Evolutionary conservation across 768 basidiomycete species (phyloP).

Genomic region (Amylocystis lapponica): DNA sequence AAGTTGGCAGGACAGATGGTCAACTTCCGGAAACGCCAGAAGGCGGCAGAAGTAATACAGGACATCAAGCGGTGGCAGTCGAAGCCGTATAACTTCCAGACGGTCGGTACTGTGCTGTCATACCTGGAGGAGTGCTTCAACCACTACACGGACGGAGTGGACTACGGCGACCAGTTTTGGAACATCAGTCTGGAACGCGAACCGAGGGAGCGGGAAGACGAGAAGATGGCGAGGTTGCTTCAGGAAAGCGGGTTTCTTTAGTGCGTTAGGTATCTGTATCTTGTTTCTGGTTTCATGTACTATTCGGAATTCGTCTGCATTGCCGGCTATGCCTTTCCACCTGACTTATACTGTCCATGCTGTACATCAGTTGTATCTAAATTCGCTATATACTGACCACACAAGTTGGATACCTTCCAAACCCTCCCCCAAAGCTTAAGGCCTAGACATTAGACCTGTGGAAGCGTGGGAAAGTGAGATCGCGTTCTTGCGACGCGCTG

Average conservation of each 20-base stretch:
- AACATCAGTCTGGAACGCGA: conserved; percentile 81
- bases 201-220: conserved; percentile 92
- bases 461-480: background rate
- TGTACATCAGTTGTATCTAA: conserved; percentile 6
- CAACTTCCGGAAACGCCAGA: conserved; percentile 94
- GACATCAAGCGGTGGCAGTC: conserved; percentile 97
- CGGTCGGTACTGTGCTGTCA: conserved; percentile 57
- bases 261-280: conserved; percentile 1
- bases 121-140: conserved; percentile 79
- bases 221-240: conserved; percentile 88
- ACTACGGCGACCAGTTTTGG: conserved; percentile 78
- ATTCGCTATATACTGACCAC: background rate
- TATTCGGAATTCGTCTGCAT: background rate
- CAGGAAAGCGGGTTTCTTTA: conserved; percentile 76
- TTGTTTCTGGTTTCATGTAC: background rate
- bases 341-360: background rate
- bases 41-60: conserved; percentile 92
- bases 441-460: background rate
- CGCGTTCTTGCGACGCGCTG: background rate
- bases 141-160: conserved; percentile 60
- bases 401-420: background rate
- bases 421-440: background rate
- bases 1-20: conserved; percentile 71
- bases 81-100: conserved; percentile 79
- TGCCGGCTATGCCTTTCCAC: background rate